Evolutionary conservation across 495 filamentous ascomycete genomes (phyloP), one percentile per base, ranked within the genome.

Genomic region (Aspergillus steynii): DNA sequence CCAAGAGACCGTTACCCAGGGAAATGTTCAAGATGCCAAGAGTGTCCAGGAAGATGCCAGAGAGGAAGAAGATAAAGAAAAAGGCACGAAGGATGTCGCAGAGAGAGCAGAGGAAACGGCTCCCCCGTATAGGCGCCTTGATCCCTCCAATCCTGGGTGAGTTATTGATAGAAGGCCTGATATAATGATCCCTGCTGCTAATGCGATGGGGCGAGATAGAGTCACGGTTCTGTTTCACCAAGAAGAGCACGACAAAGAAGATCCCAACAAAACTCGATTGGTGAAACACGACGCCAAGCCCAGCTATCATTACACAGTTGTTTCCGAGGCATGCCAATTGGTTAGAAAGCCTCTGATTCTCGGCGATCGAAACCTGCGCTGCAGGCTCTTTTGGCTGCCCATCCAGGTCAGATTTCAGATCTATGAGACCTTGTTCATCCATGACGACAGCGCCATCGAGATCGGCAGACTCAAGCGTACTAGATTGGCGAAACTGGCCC

Each of bases 61-160:
- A 28, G 32, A 31, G 50, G 26, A 53, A 20, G 20, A 20, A 20
- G 20, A 20, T 20, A 20, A 20, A 20, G 20, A 20, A 20, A 20
- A 20, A 20, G 20, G 20, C 20, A 20, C 20, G 20, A 20, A 42
- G 14, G 9, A 10, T 37, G 34, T 12, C 34, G 34, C 2, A 2
- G 34, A 2, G 37, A 15, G 14, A 42, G 14, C 9, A 42, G 14
- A 42, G 12, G 14, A 14, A 42, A 8, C 37, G 37, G 37, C 1
- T 42, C 5, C 37, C 31, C 3, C 27, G 7, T 58, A 29, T n/a
- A 34, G 25, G n/a, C 55, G 46, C 28, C 63, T 65, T n/a, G 26
- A 68, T 37, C 62, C 62, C 53, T 62, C 47, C 51, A 64, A 62
- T 42, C 55, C 50, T 1, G 58, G 51, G 61, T 63, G 29, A 52